Conservation (phyloP, 345 rosid genomes). For the Syzygium aqueum region DNA sequence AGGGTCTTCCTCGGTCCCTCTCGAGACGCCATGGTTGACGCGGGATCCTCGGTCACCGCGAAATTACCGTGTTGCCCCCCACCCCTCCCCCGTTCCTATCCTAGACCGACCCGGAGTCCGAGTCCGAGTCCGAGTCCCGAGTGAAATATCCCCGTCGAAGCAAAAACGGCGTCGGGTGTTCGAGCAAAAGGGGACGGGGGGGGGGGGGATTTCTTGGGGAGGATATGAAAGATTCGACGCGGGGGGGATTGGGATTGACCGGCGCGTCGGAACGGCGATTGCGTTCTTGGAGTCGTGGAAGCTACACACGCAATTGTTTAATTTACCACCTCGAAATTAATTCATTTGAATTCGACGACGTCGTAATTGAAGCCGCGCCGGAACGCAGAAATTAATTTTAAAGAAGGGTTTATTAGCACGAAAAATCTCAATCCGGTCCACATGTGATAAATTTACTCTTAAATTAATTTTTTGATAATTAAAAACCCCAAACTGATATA, state of each 20-base stretch:
- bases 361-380: neutral
- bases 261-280: neutral
- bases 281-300: neutral
- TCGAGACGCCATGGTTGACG: slow-evolving; percentile 27
- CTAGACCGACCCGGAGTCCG: neutral
- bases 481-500: too few relatives aligned
- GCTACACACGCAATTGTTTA: neutral
- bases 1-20: neutral
- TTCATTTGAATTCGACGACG: neutral
- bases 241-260: neutral
- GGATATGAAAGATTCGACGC: neutral
- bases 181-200: neutral
- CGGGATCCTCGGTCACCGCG: neutral
- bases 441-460: too few relatives aligned
- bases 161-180: neutral
- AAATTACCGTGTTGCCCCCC: neutral
- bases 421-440: too few relatives aligned
- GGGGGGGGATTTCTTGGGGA: too few relatives aligned
- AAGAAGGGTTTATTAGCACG: too few relatives aligned
- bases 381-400: neutral
- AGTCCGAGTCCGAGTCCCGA: fast-evolving
- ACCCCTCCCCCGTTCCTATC: neutral
- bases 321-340: neutral
- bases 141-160: neutral
- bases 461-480: too few relatives aligned